These are phyloP conservation scores for Clohesyomyces aquaticus DNA, from an alignment of 495 filamentous ascomycete genomes.

Conservation along the genomic window DNA sequence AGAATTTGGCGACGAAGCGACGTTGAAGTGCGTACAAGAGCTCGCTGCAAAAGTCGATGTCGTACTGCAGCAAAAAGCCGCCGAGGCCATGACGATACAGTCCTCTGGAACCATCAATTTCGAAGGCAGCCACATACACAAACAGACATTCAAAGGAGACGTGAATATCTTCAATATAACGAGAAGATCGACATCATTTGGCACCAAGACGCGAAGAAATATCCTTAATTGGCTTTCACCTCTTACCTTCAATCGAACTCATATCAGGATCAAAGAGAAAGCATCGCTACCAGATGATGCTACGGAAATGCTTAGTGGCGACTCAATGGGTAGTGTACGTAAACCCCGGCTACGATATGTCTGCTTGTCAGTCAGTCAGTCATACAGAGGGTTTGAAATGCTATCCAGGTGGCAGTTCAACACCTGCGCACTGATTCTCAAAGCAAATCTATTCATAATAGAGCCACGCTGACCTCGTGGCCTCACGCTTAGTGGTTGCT, in stretches of 20 bases:
- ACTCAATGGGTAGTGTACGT: background rate
- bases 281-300: background rate
- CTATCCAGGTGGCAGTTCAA: no score
- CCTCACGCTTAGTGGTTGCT: no score
- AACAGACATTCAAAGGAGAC: background rate
- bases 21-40: background rate
- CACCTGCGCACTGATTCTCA: no score
- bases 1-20: background rate
- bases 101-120: background rate
- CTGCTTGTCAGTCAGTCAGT: no score
- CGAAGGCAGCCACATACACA: background rate
- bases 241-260: background rate
- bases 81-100: background rate
- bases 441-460: no score
- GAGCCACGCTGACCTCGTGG: no score
- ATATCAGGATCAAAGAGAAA: background rate
- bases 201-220: background rate
- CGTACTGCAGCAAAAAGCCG: background rate
- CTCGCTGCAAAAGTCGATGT: background rate
- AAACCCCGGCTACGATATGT: no score
- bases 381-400: no score
- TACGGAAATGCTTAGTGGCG: background rate
- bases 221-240: conserved; percentile 3
- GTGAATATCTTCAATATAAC: background rate
- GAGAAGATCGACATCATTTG: background rate